Evolutionary conservation across 2,329 filamentous ascomycete species (phyloP), one percentile per base, ranked within the genome.

Genomic region (Cadophora sp.): DNA sequence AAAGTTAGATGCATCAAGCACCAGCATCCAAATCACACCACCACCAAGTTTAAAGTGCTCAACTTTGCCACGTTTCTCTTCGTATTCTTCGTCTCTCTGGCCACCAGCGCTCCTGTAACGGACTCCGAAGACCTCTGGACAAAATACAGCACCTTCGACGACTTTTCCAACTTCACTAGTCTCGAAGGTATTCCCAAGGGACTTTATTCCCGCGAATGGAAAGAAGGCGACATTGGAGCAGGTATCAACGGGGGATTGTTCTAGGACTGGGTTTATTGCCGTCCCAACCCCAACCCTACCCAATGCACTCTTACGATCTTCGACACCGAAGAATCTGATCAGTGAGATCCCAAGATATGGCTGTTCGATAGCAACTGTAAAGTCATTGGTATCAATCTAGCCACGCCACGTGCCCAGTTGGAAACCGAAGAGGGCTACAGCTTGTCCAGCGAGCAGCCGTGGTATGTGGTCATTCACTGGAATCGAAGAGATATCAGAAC

Each of bases 281-380:
- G 14, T 5, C 4, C 26, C 4, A 31, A 29, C 26, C 51, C 26
- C 12, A 29, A 37, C 29, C 8, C 4, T 3, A 22, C 29, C 1
- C 53, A 37, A 58, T 58, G 29, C 53, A 58, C 53, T 3, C 31
- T 58, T n/a, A 37, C 53, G 7, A 22, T 58, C 19, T 58, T 58
- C 53, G 27, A 58, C 27, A 43, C 11, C 27, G 51, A 56, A 1
- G 27, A 5, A 6, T 27, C 51, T 34, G 12, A 3, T n/a, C 27
- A 34, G 16, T 14, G 16, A 16, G 40, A 12, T 43, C 51, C 27
- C 7, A 34, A 11, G 1, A 37, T 37, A 3, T 58, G 53, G 29
- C 53, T 58, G 19, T 37, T 58, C 6, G 53, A 58, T n/a, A 58
- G 24, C 19, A 58, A 37, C 1, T 58, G 53, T 19, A 58, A 58